These are phyloP conservation scores for Debaryomyces fabryi DNA, from an alignment of 1,139 yeast species.

Conservation along the genomic window DNA sequence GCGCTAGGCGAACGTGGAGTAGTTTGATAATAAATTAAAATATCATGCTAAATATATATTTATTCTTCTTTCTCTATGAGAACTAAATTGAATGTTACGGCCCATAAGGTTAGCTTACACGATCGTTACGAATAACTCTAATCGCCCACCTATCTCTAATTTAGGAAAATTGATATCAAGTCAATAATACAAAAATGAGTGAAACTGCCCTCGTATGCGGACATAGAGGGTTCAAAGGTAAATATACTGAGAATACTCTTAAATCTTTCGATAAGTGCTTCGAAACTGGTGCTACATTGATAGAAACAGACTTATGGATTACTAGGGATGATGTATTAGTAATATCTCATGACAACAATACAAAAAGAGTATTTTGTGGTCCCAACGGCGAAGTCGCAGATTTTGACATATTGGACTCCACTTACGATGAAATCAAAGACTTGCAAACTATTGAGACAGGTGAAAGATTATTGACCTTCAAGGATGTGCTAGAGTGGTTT, in stretches of 20 bases:
- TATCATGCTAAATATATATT: neutral
- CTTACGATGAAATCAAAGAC: conserved; percentile 47
- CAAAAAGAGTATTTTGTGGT: conserved; percentile 62
- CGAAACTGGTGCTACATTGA: conserved; percentile 65
- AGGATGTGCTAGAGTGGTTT: conserved; percentile 63
- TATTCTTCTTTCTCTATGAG: neutral
- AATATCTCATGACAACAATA: conserved; percentile 70
- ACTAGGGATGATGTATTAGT: conserved; percentile 73
- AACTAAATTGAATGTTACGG: neutral
- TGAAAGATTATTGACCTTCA: conserved; percentile 63
- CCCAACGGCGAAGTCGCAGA: conserved; percentile 43
- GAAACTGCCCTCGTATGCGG: conserved; percentile 40
- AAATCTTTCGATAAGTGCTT: conserved; percentile 72
- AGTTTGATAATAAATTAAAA: neutral
- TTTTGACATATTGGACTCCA: conserved; percentile 41
- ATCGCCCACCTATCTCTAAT: neutral
- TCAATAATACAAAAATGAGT: conserved; percentile 4
- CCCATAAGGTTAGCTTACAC: neutral
- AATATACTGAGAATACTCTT: conserved; percentile 79
- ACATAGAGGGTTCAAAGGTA: conserved; percentile 58
- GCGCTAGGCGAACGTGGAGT: conserved; percentile 4
- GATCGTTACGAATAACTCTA: neutral
- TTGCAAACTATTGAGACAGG: conserved; percentile 59
- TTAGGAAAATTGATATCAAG: neutral
- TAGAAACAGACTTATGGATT: conserved; percentile 87